phyloP scores from a whole-genome alignment of 345 rosid genomes.

The Isatis tinctoria region DNA sequence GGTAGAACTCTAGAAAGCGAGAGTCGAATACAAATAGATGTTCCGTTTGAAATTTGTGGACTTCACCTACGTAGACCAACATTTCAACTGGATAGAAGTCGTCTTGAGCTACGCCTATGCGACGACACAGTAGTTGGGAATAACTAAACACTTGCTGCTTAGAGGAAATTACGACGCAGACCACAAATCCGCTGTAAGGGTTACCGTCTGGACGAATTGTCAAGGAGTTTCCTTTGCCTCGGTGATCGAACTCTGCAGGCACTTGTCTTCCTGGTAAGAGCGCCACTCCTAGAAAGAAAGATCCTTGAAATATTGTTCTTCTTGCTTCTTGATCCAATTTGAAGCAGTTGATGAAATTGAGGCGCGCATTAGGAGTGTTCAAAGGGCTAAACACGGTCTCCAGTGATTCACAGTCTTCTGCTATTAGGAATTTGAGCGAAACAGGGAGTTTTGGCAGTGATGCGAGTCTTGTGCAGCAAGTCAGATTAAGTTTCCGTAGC shows the following conservation, averaged over 20 bases:
- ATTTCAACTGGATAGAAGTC: not conserved
- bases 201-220: not conserved
- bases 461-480: not conserved
- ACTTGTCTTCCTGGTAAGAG: not conserved
- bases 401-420: not conserved
- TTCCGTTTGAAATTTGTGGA: not conserved
- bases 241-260: not conserved
- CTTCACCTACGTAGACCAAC: not conserved
- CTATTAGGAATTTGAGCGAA: fast-evolving
- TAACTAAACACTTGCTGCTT: not conserved
- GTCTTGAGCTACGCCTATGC: not conserved
- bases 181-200: not conserved
- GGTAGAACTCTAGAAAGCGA: not conserved
- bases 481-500: fast-evolving
- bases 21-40: not conserved
- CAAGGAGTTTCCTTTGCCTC: not conserved
- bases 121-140: not conserved
- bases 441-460: slow-evolving; percentile 14
- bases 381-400: not conserved
- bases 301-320: not conserved
- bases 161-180: not conserved
- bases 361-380: not conserved
- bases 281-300: not conserved
- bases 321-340: not conserved
- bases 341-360: slow-evolving; percentile 2